Base-by-base conservation (phyloP, 768 basidiomycete genomes). In the Xerocomus spinulosus region DNA sequence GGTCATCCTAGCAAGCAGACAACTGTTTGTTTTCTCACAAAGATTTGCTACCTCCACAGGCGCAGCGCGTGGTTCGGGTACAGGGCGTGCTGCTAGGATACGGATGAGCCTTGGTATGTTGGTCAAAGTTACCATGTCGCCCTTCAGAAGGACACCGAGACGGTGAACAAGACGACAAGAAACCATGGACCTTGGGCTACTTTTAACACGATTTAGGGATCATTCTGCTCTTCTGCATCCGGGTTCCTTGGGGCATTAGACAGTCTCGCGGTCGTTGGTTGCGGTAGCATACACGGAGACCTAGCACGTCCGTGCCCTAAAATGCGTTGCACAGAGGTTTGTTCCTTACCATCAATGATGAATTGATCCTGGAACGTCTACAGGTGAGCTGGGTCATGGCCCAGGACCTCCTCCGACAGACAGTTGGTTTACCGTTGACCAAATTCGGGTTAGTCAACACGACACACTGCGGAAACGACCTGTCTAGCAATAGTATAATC, bases 241-340 rank as follows among this genome's bases (percentile, higher is more conserved):
- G 70, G 69, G 64, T 53, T 69, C 15, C 42, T 68, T 3, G 67
- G 67, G 0, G 48, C 51, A 4, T 45, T 15, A 0, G 68, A 64
- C 35, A 66, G 64, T 39, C 24, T 64, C n/a, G 52, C 67, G n/a
- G n/a, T n/a, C n/a, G n/a, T n/a, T n/a, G n/a, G n/a, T 9, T 64
- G 62, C 14, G 62, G 62, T 6, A 63, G 55, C 9, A 42, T 63
- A 3, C 88, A 88, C 55, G 86, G 85, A n/a, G 87, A 87, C 3
- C 87, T 86, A 23, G 85, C 85, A n/a, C 80, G 81, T 58, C 69
- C 87, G 9, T 80, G 81, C 5, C 87, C 86, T 0, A 75, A 70
- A 53, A 75, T 64, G 47, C 75, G 85, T 58, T 79, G 86, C 43
- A 80, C 86, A 32, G 78, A 71, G 60, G 85, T 83, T 57, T 26